Evolutionary conservation across 352 stramenopile genomes (phyloP), one percentile per base, ranked within the genome.

Genomic region (Globisporangium ultimum): DNA sequence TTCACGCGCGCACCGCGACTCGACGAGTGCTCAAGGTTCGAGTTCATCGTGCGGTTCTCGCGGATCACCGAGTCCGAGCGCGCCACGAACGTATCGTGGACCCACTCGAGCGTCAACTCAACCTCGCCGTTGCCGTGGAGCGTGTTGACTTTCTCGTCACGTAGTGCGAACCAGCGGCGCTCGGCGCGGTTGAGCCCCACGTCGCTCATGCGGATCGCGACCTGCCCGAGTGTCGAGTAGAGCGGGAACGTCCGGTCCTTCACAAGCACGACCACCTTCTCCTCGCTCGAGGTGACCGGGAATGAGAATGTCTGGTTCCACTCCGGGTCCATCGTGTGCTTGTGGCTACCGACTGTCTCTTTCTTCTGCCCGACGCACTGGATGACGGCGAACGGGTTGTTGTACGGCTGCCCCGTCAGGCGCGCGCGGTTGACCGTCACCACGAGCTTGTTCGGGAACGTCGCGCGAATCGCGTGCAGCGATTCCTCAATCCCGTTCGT

Each of bases 251-350:
- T 75, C 11, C 74, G 68, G 55, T 95, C 86, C 42, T 92, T 91
- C 54, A 95, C 76, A 9, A 81, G 64, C 14, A 93, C 69, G 0
- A 84, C 67, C 17, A 95, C 80, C 13, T 70, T 67, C 4, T 87
- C 81, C 53, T 90, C 75, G 41, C 72, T 89, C 13, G 80, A 87
- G 14, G 78, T 91, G 9, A 95, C 87, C 0, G 87, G 87, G 47
- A 95, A 95, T 9, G 84, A 93, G 51, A 95, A 95, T 0, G 87
- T 94, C 52, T 95, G 87, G 57, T 95, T 95, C 87, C 87, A 95
- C 64, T 95, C 87, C 0, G 87, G 87, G 22, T 95, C 85, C 87
- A 95, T 95, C 43, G 84, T 95, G 61, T 94, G 86, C 48, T 90
- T 90, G 66, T 95, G 83, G 54, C 84, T 94, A 24, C 84, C 84